Base-by-base conservation (phyloP, 106 monocot species). In the Ottelia alismoides region DNA sequence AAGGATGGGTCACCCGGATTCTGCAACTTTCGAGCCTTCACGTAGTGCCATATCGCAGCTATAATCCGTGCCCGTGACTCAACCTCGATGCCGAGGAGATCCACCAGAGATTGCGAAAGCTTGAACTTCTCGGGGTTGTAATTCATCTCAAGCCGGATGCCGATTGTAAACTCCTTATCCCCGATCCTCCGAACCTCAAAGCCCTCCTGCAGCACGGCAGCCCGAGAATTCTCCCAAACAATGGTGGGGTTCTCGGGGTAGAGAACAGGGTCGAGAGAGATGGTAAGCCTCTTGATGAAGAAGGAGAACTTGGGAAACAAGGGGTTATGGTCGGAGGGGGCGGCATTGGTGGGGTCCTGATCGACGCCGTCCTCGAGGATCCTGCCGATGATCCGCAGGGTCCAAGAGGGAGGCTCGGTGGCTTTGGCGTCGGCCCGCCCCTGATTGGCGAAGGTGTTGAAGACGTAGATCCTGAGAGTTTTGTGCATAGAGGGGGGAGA, bases 121-220 rank as follows among this genome's bases (percentile, higher is more conserved):
- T 75, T 89, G 52, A 82, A 98, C 65, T 89, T 90, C 59, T 98
- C 96, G 0, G 89, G 96, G 28, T 11, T 75, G 48, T 98, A 90
- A 47, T 90, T 90, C 90, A 98, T 85, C 40, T 90, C 96, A 2
- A 98, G 62, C 20, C 81, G 65, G 35, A 98, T 80, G 20, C 47
- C 67, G 1, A 61, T 76, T 21, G 56, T 75, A 50, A 98, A 98
- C 58, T 98, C 96, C 61, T 74, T 98, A 32, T 98, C 90, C 0
- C 96, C 96, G 30, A 83, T 89, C 53, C 96, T 51, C 74, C 87
- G 89, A 17, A 98, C 71, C 75, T 98, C 96, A 51, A 98, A 98
- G 0, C 96, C 96, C 60, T 98, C 96, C 18, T 79, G 85, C 0
- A 76, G 79, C 0, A 79, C 74, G 0, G 89, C 73, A 0, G 96